Conservation (phyloP, 2,329 filamentous ascomycete genomes). For the Magnaporthiopsis rhizophila region DNA sequence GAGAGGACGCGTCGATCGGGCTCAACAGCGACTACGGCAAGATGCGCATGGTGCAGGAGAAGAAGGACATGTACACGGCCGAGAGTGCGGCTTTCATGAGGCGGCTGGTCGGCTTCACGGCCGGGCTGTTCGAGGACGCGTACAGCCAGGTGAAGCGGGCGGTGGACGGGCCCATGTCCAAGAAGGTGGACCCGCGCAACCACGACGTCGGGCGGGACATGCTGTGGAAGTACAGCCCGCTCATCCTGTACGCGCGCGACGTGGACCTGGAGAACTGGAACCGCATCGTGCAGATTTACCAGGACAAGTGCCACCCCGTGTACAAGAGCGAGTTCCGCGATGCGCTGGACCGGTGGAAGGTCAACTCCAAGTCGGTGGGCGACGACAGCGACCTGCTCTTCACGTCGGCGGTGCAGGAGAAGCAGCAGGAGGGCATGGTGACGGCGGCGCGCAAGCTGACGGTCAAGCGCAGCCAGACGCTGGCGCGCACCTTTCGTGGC, state of each 20-base stretch:
- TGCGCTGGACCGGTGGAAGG: constrained; percentile 71
- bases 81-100: constrained; percentile 72
- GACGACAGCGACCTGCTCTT: constrained; percentile 85
- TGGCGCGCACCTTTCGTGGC: constrained; percentile 59
- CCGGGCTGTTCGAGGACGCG: constrained; percentile 68
- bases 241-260: constrained; percentile 83
- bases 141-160: constrained; percentile 61
- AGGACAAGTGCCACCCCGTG: constrained; percentile 64
- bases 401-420: constrained; percentile 69
- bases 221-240: constrained; percentile 80
- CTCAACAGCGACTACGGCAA: constrained; percentile 71
- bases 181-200: constrained; percentile 62
- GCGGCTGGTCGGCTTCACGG: constrained; percentile 74
- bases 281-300: constrained; percentile 69
- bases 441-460: constrained; percentile 81
- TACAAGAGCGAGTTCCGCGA: constrained; percentile 80
- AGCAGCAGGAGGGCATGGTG: constrained; percentile 65
- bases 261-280: constrained; percentile 78
- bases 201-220: constrained; percentile 64
- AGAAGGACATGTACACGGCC: constrained; percentile 78
- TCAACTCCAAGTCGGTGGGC: constrained; percentile 64
- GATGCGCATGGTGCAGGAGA: constrained; percentile 92
- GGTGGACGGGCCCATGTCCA: constrained; percentile 50
- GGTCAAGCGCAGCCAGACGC: constrained; percentile 85
- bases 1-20: constrained; percentile 34